Base-by-base conservation (phyloP, 306 rosid species). In the Prunus mume region DNA sequence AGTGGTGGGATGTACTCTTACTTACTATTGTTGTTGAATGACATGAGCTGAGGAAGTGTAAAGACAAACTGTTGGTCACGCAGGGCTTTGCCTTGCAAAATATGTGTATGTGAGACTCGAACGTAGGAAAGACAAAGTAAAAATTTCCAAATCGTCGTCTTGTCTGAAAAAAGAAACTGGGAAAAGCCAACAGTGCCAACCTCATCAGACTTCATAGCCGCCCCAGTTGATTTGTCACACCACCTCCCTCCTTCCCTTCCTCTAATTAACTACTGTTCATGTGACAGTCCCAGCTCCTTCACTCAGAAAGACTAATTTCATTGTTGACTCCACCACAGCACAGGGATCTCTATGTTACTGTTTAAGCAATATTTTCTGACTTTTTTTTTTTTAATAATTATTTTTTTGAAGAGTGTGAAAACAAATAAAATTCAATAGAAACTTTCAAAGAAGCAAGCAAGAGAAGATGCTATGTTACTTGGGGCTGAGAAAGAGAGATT, bases 121-220 rank as follows among this genome's bases (percentile, higher is more conserved):
- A 46, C 5, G 30, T n/a, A 28, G 61, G 78, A 74, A 74, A 74
- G 78, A 13, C 78, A 61, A 13, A 74, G 78, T 61, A 61, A 61
- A 27, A 61, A 54, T 74, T 74, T 45, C 69, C 61, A 27, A 46
- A 17, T 20, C 60, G 46, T 74, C 69, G 69, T 74, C 78, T 74
- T 46, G 78, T 74, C 78, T 27, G 47, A 7, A 62, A 74, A 61
- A 61, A 43, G 76, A 17, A 61, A 47, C 49, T 19, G 69, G 15
- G 78, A 30, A 74, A 45, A 61, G 69, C 60, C 28, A 58, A 25
- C 45, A 25, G 58, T 61, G 69, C 30, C 34, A 13, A 60, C 27
- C 69, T 74, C 58, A 46, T 60, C 78, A 73, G 68, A 73, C 68
- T 58, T 73, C 57, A 58, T 73, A 24, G 77, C 69, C 77, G 47